Base-by-base conservation (phyloP, 140 eudicot genomes). In the Senecio squalidus region DNA sequence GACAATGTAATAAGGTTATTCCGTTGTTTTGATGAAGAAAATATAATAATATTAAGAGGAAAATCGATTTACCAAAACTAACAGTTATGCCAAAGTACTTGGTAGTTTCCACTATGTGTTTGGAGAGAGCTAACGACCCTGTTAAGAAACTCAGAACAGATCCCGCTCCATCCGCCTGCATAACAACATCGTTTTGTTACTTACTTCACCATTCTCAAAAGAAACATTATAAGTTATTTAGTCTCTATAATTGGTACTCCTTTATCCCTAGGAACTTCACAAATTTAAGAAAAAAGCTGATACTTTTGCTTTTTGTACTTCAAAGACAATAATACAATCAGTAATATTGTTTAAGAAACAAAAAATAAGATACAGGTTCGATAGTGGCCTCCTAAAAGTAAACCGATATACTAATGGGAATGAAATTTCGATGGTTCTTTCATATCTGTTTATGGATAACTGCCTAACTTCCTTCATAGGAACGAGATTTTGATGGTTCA, bases 121-220 rank as follows among this genome's bases (percentile, higher is more conserved):
- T 88, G 15, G 99, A 88, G 39, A 93, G 97, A 1, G 90, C 76
- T 55, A 82, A 16, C 0, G 99, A 93, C 43, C 99, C 99, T 38
- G 97, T 88, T 36, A 78, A 58, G 73, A 93, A 93, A 76, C 97
- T 88, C 51, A 93, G 69, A 51, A 88, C 99, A 29, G 99, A 84
- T 61, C 99, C 99, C 31, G 99, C 97, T 61, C 99, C 99, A 61
- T 74, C 88, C 40, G 99, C 95, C 99, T 93, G 85, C 75, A 70
- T 63, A 17, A 60, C 51, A 30, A n/a, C 48, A 46, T 2, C 16
- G 38, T 29, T 24, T 45, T 10, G 39, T 41, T 14, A 43, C 36
- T 64, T 25, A 20, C 9, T 6, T 3, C n/a, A 50, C 21, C 1
- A 7, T 30, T 30, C 24, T 36, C 41, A 0, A 21, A 43, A 26